Percentiles rank a stretch among this genome's conserved stretches.
These are phyloP conservation scores for Rhizophagus sp. DNA, from an alignment of 192 early-diverging fungal species.

Conservation along the genomic window DNA sequence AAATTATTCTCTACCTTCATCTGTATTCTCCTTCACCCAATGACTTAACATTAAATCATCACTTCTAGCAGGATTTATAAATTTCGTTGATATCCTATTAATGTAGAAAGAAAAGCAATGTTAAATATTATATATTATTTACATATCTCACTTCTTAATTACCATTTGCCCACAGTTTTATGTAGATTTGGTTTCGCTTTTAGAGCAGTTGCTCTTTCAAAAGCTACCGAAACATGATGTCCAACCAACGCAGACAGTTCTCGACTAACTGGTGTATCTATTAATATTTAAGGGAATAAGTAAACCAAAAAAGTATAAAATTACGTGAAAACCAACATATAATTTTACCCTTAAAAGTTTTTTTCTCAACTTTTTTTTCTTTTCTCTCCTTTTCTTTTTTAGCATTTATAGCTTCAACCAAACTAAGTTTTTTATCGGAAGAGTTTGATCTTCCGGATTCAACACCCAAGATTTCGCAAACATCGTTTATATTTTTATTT, in stretches of 20 bases:
- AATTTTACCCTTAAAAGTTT: background rate
- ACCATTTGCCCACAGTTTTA: constrained; percentile 70
- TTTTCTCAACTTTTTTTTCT: background rate
- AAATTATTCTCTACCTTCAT: constrained; percentile 34
- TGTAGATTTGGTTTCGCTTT: constrained; percentile 74
- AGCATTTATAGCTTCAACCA: background rate
- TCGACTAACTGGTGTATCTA: background rate
- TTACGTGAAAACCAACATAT: background rate
- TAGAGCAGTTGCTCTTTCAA: constrained; percentile 56
- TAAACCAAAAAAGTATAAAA: background rate
- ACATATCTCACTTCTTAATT: background rate
- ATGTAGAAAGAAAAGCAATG: background rate
- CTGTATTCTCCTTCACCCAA: constrained; percentile 77
- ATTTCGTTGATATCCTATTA: constrained; percentile 63
- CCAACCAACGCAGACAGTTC: background rate
- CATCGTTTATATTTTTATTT: background rate
- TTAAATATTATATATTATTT: too few relatives aligned
- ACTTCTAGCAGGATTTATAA: constrained; percentile 74
- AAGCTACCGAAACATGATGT: constrained; percentile 44
- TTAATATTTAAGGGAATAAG: background rate
- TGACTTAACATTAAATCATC: constrained; percentile 75
- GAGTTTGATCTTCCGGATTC: background rate
- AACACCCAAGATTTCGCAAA: background rate
- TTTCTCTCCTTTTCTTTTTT: background rate
- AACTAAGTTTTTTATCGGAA: background rate